Evolutionary conservation across 306 rosid species (phyloP).

Genomic region (Oemleria cerasiformis): DNA sequence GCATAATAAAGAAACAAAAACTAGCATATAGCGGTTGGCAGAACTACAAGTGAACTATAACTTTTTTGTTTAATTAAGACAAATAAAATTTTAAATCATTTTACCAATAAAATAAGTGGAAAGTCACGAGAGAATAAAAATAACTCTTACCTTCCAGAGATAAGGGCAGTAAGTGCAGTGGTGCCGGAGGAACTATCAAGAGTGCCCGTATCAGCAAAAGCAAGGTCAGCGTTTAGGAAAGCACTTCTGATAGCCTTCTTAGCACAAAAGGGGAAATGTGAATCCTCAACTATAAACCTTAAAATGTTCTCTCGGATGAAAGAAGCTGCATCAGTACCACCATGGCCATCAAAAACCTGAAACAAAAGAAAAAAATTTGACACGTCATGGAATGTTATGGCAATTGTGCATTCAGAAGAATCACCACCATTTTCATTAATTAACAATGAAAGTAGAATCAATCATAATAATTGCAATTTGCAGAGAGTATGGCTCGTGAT

Average conservation of each 20-base stretch:
- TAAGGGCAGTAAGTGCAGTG: conserved; percentile 35
- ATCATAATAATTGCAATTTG: not conserved
- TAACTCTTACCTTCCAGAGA: conserved; percentile 33
- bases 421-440: not conserved
- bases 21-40: not conserved
- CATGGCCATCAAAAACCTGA: conserved; percentile 45
- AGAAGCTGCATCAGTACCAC: conserved; percentile 38
- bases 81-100: not conserved
- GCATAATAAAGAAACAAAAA: not conserved
- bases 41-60: not conserved
- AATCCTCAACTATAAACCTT: conserved; percentile 33
- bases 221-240: conserved; percentile 31
- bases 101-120: not conserved
- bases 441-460: not conserved
- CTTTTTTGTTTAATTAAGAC: not conserved
- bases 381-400: not conserved
- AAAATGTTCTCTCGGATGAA: conserved; percentile 34
- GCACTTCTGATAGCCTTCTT: conserved; percentile 33
- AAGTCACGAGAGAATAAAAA: not conserved
- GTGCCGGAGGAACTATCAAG: conserved; percentile 41
- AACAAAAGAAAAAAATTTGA: not conserved
- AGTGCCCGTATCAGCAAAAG: conserved; percentile 33
- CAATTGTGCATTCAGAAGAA: not conserved
- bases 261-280: conserved; percentile 24
- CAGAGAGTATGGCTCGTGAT: not conserved